Base-by-base conservation (phyloP, 805 yeast species). In the Metschnikowia similis region DNA sequence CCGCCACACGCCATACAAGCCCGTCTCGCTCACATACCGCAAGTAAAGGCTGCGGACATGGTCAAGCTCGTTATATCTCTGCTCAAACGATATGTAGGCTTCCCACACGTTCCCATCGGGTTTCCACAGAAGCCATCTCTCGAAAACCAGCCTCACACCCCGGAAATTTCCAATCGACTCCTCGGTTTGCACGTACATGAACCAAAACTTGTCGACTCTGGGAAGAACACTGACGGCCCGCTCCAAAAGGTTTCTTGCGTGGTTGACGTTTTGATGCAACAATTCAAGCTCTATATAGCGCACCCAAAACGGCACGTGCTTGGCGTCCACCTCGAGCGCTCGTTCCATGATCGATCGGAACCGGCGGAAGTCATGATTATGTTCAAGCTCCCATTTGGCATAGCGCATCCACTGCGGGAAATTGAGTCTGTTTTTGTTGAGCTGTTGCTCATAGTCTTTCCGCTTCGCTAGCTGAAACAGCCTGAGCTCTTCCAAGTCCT, bases 381-480 rank as follows among this genome's bases (percentile, higher is more conserved):
- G 66, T 5, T 85, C 86, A 4, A 84, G 65, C 66, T 92, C 99
- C 80, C 90, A 89, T 51, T 79, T 80, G 0, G 97, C 98, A 65
- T 92, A 94, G 49, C 97, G 74, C 63, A 89, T 76, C 97, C 98
- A 94, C 63, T 90, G 96, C 1, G 89, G 85, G 60, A 80, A 75
- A 60, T 89, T 90, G 34, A 85, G 78, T 51, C 96, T 71, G 63
- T 92, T 92, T 56, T 94, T 78, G 57, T 94, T 81, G 47, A 94
- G 69, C n/a, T 91, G 95, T 56, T 84, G 84, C 67, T 94, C 98
- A 63, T 75, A 92, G 56, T 88, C 96, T 32, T 79, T 77, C 52
- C 99, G 72, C 57, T 87, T 89, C 27, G 90, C 72, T 27, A 85
- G 76, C 63, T 89, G 97, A 51, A 70, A 77, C 56, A 89, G 92